These are phyloP conservation scores for Lodderomyces beijingensis DNA, from an alignment of 1,139 yeast genomes.

Conservation along the genomic window DNA sequence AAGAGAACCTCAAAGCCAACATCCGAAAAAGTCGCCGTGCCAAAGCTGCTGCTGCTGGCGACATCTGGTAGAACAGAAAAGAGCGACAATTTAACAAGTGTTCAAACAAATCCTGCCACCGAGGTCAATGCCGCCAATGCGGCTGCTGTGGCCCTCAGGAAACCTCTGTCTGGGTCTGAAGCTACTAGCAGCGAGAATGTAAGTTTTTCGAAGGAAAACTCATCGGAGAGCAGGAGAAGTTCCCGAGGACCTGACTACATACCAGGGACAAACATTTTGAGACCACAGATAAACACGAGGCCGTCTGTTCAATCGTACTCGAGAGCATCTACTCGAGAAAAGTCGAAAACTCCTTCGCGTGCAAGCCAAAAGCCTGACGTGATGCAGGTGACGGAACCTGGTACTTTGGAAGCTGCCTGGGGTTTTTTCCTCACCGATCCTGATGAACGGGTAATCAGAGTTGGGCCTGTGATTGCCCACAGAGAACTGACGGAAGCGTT, in stretches of 20 bases:
- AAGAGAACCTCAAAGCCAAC: not conserved
- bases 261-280: conserved; percentile 55
- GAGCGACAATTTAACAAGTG: not conserved
- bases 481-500: conserved; percentile 41
- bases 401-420: conserved; percentile 69
- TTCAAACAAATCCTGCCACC: not conserved
- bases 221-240: conserved; percentile 5
- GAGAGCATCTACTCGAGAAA: conserved; percentile 5
- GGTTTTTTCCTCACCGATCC: conserved; percentile 50
- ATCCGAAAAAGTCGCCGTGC: not conserved
- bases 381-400: conserved; percentile 51
- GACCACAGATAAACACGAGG: conserved; percentile 48
- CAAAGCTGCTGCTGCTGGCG: conserved; percentile 1
- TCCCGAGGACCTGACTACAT: conserved; percentile 33
- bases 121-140: conserved; percentile 37
- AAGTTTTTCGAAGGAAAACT: conserved; percentile 10
- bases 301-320: conserved; percentile 20
- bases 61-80: conserved; percentile 6
- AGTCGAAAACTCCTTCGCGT: conserved; percentile 3
- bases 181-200: conserved; percentile 14
- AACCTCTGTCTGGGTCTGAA: conserved; percentile 19
- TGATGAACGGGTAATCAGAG: conserved; percentile 68
- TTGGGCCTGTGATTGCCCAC: conserved; percentile 49
- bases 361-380: conserved; percentile 16
- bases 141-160: conserved; percentile 42